Base-by-base conservation (phyloP, 805 yeast species). In the Komagataella mondaviorum region DNA sequence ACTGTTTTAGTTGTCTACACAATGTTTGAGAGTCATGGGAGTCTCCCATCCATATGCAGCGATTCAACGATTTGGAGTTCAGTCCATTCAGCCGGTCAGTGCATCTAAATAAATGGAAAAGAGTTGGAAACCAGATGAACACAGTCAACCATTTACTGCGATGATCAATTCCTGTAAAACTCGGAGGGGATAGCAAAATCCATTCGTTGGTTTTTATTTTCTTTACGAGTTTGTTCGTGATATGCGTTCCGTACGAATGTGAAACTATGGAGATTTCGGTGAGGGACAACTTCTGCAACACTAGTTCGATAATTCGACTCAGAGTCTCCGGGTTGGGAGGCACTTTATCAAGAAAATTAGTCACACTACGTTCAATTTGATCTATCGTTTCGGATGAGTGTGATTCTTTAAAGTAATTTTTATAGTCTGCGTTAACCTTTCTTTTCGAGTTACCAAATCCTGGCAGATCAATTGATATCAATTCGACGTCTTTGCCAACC, bases 401-500 rank as follows among this genome's bases (percentile, higher is more conserved):
- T 6, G 39, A 30, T 30, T 30, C n/a, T 30, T 30, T 30, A 14
- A 30, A 30, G 14, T 30, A 30, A 10, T 30, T 30, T 10, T 30
- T 30, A 30, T 30, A 30, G 23, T 12, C 14, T 2, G 46, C 46
- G n/a, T 44, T 44, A 5, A 20, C 12, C 16, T 44, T 44, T 18
- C 46, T 59, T 61, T 69, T 59, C 56, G 78, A 54, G 55, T 76
- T 73, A 3, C 98, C 98, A 64, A 88, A 88, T 0, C 97, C 98
- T 1, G 96, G 96, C 50, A 89, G 68, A 62, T 90, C 98, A 14
- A 90, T 57, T 0, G 90, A 78, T 45, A 85, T 60, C 17, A 88
- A 75, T 52, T 79, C 83, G 54, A 80, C 76, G 55, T 81, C 76
- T 56, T 77, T 80, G 39, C 83, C 68, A 56, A 86, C 77, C 50